Conservation (phyloP, 371 early-diverging fungal genomes). For the Saksenaea oblongispora region DNA sequence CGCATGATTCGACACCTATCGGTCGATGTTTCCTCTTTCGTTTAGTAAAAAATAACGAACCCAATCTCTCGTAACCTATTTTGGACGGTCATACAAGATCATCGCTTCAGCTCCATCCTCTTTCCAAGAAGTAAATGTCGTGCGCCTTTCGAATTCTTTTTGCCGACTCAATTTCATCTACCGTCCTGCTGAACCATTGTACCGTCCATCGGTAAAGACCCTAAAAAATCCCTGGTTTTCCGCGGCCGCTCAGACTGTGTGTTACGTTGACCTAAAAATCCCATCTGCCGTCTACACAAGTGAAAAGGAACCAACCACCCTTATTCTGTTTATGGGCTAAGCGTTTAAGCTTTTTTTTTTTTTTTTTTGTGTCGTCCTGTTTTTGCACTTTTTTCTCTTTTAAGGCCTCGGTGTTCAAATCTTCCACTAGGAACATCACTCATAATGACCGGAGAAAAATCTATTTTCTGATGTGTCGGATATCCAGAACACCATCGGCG, state of each 20-base stretch:
- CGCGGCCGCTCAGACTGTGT: no score
- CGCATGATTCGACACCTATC: no score
- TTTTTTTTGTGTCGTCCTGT: neutral
- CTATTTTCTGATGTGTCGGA: no score
- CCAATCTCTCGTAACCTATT: constrained; percentile 2
- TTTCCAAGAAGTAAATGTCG: neutral
- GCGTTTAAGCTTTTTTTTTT: neutral
- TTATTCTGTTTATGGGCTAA: neutral
- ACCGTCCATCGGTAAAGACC: no score
- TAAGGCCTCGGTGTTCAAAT: neutral
- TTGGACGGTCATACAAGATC: constrained; percentile 3
- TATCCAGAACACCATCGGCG: no score
- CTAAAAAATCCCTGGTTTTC: no score
- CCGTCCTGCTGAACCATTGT: no score
- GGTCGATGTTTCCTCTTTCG: no score
- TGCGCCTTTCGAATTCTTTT: neutral
- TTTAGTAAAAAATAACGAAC: no score
- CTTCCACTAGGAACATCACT: neutral
- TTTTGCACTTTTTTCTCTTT: constrained; percentile 5
- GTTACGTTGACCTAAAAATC: no score
- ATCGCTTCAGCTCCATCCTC: neutral
- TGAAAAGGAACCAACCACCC: neutral
- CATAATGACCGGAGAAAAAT: no score
- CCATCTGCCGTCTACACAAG: neutral
- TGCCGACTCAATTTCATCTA: neutral